phyloP scores from a whole-genome alignment of 352 stramenopile genomes.

The Blastocystis hominis region DNA sequence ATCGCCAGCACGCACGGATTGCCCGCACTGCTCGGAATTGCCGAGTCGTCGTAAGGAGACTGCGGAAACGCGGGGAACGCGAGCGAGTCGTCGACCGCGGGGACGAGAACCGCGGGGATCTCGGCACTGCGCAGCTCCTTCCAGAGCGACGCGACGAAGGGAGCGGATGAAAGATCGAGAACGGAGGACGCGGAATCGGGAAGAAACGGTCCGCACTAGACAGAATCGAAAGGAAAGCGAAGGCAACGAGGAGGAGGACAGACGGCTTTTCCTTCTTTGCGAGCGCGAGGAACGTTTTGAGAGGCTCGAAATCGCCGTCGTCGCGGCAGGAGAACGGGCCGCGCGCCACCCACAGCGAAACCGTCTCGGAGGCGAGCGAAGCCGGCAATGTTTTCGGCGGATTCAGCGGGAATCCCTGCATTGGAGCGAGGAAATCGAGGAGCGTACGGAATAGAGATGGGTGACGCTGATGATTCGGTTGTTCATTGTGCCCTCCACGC shows the following conservation, averaged over 20 bases:
- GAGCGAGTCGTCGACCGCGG: background rate
- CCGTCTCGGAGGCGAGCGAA: background rate
- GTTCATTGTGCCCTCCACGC: slow-evolving; percentile 33
- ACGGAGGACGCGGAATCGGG: background rate
- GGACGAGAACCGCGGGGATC: background rate
- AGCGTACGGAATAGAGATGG: background rate
- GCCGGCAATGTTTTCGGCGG: background rate
- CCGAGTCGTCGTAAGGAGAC: background rate
- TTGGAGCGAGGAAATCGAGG: background rate
- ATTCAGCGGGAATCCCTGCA: background rate
- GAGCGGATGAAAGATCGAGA: background rate
- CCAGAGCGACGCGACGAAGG: background rate
- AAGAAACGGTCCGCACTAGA: slow-evolving; percentile 32
- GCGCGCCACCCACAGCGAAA: slow-evolving; percentile 2
- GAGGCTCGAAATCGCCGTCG: background rate
- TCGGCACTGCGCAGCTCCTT: background rate
- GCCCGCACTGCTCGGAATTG: background rate
- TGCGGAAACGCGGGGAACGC: slow-evolving; percentile 30
- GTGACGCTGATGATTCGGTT: background rate
- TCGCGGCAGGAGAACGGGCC: slow-evolving; percentile 26
- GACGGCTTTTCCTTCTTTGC: background rate
- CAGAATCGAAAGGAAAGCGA: background rate
- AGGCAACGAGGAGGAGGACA: background rate
- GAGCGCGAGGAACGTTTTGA: background rate
- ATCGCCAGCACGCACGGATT: slow-evolving; percentile 6